These are phyloP conservation scores for Ensete glaucum DNA, from an alignment of 176 grass and related monocot genomes.

Conservation along the genomic window DNA sequence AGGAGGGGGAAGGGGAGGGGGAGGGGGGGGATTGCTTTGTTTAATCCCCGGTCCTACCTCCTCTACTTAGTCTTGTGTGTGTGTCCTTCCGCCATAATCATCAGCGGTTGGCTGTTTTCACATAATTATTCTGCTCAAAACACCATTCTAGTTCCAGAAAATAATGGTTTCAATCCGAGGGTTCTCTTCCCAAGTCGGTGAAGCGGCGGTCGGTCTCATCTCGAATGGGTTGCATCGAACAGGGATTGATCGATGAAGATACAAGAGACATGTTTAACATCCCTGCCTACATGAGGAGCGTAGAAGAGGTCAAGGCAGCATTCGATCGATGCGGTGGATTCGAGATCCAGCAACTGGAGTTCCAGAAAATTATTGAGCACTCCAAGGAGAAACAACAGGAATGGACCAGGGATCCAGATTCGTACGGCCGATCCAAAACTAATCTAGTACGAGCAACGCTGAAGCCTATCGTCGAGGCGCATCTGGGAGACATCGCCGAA, in stretches of 20 bases:
- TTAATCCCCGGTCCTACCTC: neutral
- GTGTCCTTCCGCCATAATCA: too few relatives aligned
- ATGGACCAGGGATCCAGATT: neutral
- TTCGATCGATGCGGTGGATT: slow-evolving; percentile 8
- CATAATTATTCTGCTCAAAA: too few relatives aligned
- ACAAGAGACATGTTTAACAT: slow-evolving; percentile 29
- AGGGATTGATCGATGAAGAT: slow-evolving; percentile 24
- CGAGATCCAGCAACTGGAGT: slow-evolving; percentile 21
- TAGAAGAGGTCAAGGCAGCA: slow-evolving; percentile 17
- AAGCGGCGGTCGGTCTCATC: too few relatives aligned
- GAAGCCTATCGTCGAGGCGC: slow-evolving; percentile 9
- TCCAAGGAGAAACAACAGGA: slow-evolving; percentile 9
- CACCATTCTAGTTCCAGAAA: too few relatives aligned
- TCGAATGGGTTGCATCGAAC: neutral
- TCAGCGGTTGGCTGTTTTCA: too few relatives aligned
- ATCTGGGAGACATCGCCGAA: slow-evolving; percentile 9
- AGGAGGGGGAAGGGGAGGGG: too few relatives aligned
- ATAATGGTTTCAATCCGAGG: too few relatives aligned
- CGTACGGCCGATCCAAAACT: slow-evolving; percentile 17
- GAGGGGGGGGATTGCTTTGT: neutral
- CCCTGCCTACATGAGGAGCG: slow-evolving; percentile 22
- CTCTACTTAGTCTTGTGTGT: neutral
- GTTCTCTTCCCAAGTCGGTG: too few relatives aligned
- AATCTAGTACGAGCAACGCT: slow-evolving; percentile 18
- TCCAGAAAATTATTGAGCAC: neutral